These are phyloP conservation scores for Cadophora gregata DNA, from an alignment of 2,329 filamentous ascomycete genomes.

Conservation along the genomic window DNA sequence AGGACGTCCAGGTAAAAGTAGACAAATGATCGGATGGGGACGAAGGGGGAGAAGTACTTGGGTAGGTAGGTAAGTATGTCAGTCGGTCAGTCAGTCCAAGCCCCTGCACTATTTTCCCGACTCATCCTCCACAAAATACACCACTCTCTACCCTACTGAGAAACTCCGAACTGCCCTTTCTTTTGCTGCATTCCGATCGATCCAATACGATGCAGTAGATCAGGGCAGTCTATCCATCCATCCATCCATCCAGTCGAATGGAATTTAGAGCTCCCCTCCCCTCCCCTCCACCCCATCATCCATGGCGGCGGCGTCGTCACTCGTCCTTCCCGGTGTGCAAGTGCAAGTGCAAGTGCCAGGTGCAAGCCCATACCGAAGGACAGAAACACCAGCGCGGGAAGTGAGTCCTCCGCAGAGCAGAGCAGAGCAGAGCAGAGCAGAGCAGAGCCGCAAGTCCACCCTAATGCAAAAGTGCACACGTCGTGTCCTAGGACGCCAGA, in stretches of 20 bases:
- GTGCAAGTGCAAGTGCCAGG: no score
- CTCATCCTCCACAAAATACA: constrained; percentile 9
- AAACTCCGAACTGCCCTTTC: constrained; percentile 11
- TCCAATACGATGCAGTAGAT: not conserved
- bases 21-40: constrained; percentile 5
- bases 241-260: not conserved
- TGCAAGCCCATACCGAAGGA: constrained; percentile 5
- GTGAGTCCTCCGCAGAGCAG: no score
- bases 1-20: constrained; percentile 11
- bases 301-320: constrained; percentile 13
- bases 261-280: not conserved
- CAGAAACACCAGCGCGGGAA: not conserved
- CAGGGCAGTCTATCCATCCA: not conserved
- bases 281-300: constrained; percentile 4
- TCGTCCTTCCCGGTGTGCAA: not conserved
- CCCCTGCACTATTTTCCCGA: constrained; percentile 2
- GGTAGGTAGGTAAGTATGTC: not conserved
- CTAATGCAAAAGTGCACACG: constrained; percentile 6
- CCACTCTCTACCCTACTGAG: not conserved
- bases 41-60: not conserved
- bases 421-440: no score
- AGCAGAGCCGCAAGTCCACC: not conserved
- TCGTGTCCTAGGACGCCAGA: not conserved
- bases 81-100: constrained; percentile 4
- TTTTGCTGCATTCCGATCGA: constrained; percentile 1